A percentile compares a stretch with the other conserved stretches of the same genome.
phyloP scores from a whole-genome alignment of 208 protist species.

The Trypanosoma theileri region DNA sequence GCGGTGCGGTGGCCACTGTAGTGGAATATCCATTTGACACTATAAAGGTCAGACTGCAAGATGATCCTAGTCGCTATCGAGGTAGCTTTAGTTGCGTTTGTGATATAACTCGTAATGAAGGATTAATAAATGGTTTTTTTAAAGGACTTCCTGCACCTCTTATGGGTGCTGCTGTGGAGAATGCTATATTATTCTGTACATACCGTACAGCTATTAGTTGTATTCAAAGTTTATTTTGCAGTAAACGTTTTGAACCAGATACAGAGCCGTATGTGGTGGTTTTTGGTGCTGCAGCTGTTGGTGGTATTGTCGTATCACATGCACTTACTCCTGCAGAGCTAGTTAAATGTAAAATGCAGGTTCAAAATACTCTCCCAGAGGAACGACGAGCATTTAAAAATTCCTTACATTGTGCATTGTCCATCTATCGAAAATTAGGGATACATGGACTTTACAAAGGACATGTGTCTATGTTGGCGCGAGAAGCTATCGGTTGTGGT shows the following conservation, averaged over 20 bases:
- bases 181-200: slow-evolving; percentile 79
- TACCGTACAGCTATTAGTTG: slow-evolving; percentile 57
- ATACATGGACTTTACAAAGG: slow-evolving; percentile 80
- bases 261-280: slow-evolving; percentile 74
- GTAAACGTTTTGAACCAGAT: slow-evolving; percentile 38
- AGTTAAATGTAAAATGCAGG: slow-evolving; percentile 92
- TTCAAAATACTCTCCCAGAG: slow-evolving; percentile 85
- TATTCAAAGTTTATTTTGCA: slow-evolving; percentile 63
- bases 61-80: slow-evolving; percentile 69
- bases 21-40: slow-evolving; percentile 94
- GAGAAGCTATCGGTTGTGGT: slow-evolving; percentile 83
- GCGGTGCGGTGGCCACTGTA: slow-evolving; percentile 67
- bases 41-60: slow-evolving; percentile 91
- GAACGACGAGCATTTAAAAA: slow-evolving; percentile 78
- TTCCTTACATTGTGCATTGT: slow-evolving; percentile 71
- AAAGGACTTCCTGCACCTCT: slow-evolving; percentile 85
- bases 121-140: slow-evolving; percentile 88
- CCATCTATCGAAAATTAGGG: slow-evolving; percentile 65
- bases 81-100: slow-evolving; percentile 63
- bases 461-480: slow-evolving; percentile 85
- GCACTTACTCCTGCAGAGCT: slow-evolving; percentile 89
- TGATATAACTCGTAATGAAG: slow-evolving; percentile 75
- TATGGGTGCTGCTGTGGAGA: slow-evolving; percentile 78
- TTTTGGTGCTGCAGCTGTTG: slow-evolving; percentile 51
- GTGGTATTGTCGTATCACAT: slow-evolving; percentile 77